Percentiles rank a stretch among this genome's conserved stretches.
Conservation (phyloP, 495 filamentous ascomycete genomes). For the Aspergillus cavernicola region DNA sequence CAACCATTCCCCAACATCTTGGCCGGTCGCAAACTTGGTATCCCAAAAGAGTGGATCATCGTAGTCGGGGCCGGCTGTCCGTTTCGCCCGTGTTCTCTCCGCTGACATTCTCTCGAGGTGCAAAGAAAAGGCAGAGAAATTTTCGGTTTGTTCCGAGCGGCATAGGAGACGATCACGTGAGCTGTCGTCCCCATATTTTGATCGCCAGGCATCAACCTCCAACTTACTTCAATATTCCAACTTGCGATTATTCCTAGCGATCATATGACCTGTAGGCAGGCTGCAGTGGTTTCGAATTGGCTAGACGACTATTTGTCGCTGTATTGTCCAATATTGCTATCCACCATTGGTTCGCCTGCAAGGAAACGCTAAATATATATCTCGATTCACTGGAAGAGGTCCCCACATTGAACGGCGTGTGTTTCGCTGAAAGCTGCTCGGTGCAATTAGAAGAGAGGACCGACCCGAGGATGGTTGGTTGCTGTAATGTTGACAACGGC, state of each 20-base stretch:
- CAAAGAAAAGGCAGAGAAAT: not conserved
- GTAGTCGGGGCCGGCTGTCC: slow-evolving; percentile 37
- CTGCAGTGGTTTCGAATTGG: no score
- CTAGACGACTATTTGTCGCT: no score
- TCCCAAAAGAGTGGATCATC: slow-evolving; percentile 40
- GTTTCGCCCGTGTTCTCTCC: slow-evolving; percentile 20
- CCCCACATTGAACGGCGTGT: no score
- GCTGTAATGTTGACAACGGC: no score
- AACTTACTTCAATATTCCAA: not conserved
- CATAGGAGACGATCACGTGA: not conserved
- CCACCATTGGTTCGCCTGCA: no score
- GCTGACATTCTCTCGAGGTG: slow-evolving; percentile 14
- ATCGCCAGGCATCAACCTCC: not conserved
- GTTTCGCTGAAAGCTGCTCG: no score
- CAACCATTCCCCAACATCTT: slow-evolving; percentile 44
- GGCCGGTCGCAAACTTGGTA: slow-evolving; percentile 34
- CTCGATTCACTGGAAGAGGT: no score
- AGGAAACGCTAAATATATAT: no score
- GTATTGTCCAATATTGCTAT: no score
- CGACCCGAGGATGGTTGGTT: no score
- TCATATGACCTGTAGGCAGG: no score
- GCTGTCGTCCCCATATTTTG: not conserved
- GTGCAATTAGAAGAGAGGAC: no score
- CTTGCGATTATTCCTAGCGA: not conserved
- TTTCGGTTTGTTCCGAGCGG: not conserved